These are phyloP conservation scores for Zoysia matrella DNA, from an alignment of 202 grass and related monocot genomes.

Conservation along the genomic window DNA sequence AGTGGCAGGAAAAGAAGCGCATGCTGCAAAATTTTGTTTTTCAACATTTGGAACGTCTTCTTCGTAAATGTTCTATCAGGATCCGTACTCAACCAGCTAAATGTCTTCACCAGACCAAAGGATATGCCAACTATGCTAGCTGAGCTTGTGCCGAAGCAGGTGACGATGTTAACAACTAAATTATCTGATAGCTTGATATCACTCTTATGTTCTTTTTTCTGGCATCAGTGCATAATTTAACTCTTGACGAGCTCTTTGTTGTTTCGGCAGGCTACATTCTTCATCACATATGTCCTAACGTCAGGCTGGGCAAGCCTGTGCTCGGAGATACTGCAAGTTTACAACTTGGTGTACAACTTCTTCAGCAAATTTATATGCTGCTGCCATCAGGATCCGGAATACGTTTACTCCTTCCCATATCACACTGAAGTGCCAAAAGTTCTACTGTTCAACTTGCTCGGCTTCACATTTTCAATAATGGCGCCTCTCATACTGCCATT, in stretches of 20 bases:
- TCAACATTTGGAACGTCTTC: conserved; percentile 93
- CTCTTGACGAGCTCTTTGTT: not conserved
- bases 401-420: conserved; percentile 82
- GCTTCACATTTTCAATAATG: conserved; percentile 92
- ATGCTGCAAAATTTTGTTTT: conserved; percentile 76
- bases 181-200: conserved; percentile 2
- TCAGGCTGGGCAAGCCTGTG: conserved; percentile 91
- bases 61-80: conserved; percentile 95
- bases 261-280: conserved; percentile 82
- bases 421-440: conserved; percentile 92
- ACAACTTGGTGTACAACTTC: conserved; percentile 69
- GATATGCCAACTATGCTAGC: conserved; percentile 85
- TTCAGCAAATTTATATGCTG: conserved; percentile 63
- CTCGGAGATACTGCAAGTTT: conserved; percentile 92
- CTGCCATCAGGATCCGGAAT: conserved; percentile 59
- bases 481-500: conserved; percentile 91
- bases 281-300: conserved; percentile 94
- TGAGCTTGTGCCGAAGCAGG: conserved; percentile 92
- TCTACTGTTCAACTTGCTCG: conserved; percentile 77
- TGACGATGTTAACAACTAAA: conserved; percentile 22
- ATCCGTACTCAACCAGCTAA: conserved; percentile 69
- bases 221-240: not conserved
- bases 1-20: conserved; percentile 87
- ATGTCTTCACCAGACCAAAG: conserved; percentile 75
- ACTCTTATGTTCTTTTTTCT: not conserved